phyloP scores from a whole-genome alignment of 768 basidiomycete genomes.

The Rhodocollybia butyracea region DNA sequence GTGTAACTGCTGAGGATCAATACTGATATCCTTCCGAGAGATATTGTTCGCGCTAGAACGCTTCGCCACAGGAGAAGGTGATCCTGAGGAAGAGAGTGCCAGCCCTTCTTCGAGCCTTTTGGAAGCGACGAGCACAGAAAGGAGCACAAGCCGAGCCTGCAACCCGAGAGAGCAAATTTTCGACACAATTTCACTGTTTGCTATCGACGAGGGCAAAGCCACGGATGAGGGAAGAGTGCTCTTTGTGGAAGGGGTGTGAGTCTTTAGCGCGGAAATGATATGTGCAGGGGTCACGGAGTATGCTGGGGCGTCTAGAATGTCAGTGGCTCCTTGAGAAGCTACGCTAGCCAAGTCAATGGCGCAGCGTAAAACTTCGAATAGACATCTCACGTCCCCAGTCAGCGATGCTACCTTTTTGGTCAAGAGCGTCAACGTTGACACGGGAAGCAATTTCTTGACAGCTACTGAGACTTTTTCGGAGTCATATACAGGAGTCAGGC shows the following conservation, averaged over 20 bases:
- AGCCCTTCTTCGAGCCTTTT: constrained; percentile 60
- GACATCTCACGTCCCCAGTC: constrained; percentile 78
- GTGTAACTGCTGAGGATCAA: constrained; percentile 63
- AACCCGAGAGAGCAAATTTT: constrained; percentile 71
- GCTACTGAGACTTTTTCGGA: constrained; percentile 25
- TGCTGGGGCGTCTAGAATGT: constrained; percentile 25
- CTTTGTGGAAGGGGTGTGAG: constrained; percentile 48
- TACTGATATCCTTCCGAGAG: constrained; percentile 26
- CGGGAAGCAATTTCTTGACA: constrained; percentile 56
- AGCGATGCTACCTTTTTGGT: constrained; percentile 78
- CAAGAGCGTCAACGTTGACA: constrained; percentile 62
- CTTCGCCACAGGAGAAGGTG: constrained; percentile 46
- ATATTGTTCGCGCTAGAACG: constrained; percentile 38
- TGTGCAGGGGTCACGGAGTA: constrained; percentile 59
- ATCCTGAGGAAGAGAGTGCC: constrained; percentile 36
- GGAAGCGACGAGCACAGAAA: constrained; percentile 60
- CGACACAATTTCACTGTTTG: constrained; percentile 58
- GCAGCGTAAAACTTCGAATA: constrained; percentile 77
- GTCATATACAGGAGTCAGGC: constrained; percentile 53
- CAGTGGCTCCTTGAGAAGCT: constrained; percentile 13
- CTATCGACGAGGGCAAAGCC: constrained; percentile 17
- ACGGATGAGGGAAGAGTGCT: constrained; percentile 9
- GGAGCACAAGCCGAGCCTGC: constrained; percentile 69
- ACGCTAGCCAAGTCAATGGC: constrained; percentile 71
- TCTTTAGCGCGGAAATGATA: constrained; percentile 72